Evolutionary conservation across 2,329 filamentous ascomycete species (phyloP).

Genomic region (Ophioceras dolichostomum): DNA sequence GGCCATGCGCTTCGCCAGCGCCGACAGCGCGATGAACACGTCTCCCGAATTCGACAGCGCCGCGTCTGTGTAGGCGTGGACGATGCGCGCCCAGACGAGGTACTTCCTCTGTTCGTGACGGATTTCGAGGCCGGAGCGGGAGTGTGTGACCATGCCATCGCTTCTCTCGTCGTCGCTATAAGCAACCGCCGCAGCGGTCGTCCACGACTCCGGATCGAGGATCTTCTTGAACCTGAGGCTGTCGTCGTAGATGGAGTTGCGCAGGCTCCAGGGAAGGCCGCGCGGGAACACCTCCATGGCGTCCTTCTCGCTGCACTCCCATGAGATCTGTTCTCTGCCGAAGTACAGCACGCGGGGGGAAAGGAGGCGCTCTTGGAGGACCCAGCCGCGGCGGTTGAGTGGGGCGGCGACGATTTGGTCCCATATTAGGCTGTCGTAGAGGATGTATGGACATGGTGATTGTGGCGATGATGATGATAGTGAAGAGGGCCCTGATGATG

Average conservation of each 20-base stretch:
- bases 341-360: conserved; percentile 2
- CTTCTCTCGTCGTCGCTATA: background rate
- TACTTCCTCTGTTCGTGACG: background rate
- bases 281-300: background rate
- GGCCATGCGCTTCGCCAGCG: background rate
- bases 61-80: background rate
- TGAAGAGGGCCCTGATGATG: no score
- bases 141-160: background rate
- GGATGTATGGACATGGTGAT: no score
- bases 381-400: conserved; percentile 6
- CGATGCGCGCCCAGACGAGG: background rate
- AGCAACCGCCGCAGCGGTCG: background rate
- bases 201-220: background rate
- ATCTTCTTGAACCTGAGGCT: background rate
- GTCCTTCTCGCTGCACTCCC: background rate
- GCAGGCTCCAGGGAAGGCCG: background rate
- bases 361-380: conserved; percentile 3
- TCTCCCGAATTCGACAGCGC: background rate
- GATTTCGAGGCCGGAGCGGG: background rate
- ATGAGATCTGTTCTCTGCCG: background rate
- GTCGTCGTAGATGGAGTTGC: background rate
- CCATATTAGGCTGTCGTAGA: no score
- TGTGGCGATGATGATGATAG: no score
- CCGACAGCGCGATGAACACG: background rate
- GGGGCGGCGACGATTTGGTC: no score